Base-by-base conservation (phyloP, 768 basidiomycete species). In the Amanita brunnescens region DNA sequence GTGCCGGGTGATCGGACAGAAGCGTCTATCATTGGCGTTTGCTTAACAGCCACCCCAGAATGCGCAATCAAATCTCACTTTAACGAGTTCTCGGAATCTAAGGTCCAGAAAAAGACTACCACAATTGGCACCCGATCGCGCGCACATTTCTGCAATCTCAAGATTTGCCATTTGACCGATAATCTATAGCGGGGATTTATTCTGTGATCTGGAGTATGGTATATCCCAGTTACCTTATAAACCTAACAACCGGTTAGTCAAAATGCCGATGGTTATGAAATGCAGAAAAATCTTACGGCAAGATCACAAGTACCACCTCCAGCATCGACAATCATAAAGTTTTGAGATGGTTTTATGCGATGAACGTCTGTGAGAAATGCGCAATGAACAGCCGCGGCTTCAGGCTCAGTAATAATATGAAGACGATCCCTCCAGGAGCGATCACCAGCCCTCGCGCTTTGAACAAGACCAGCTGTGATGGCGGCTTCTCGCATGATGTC, bases 101-200 rank as follows among this genome's bases (percentile, higher is more conserved):
- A 93, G 70, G 68, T 93, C 91, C 49, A 93, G 78, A 69, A 92
- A 92, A 44, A 94, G 70, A 55, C 85, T 87, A 12, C 91, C 91
- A 59, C 88, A 91, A 61, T 87, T 92, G 6, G 87, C 85, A 2
- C 91, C 91, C 42, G 87, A 89, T 49, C 90, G 76, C 12, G 89
- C 89, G 55, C 86, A 87, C 69, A 93, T 85, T 68, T 94, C 91
- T 40, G 90, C 91, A 54, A 94, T 91, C 65, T 93, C 90, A n/a
- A 93, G 77, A 60, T 81, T 79, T 9, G 81, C 71, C 64, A 88
- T 74, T 56, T 87, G 78, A 4, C 90, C 91, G 49, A 87, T 87
- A 44, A 93, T 86, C 75, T 76, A 57, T 29, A 69, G 69, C 64
- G 56, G 58, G 55, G 47, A 51, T 56, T 44, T 41, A 33, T 12